Conservation (phyloP, 2,329 filamentous ascomycete genomes). For the Clarireedia paspali region DNA sequence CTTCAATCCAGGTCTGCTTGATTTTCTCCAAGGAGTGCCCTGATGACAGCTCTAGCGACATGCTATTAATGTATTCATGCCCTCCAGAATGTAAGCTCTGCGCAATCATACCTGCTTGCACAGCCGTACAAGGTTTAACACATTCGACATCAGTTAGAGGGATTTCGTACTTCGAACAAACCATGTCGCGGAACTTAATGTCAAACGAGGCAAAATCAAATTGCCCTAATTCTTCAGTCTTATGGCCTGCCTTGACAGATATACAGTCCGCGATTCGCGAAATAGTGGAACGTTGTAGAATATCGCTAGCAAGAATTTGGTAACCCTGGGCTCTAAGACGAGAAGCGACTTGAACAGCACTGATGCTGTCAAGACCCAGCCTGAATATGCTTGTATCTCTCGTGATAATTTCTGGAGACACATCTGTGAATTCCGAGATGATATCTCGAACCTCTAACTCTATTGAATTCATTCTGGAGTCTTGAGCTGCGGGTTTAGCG, state of each 20-base stretch:
- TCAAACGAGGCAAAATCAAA: constrained; percentile 48
- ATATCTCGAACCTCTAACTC: constrained; percentile 36
- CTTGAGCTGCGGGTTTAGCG: neutral
- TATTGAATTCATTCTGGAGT: constrained; percentile 18
- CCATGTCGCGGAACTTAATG: constrained; percentile 29
- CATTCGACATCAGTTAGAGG: constrained; percentile 38
- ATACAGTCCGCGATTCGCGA: constrained; percentile 24
- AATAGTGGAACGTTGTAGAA: constrained; percentile 55
- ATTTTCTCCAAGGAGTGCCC: constrained; percentile 36
- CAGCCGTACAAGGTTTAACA: constrained; percentile 68
- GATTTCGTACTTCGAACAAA: constrained; percentile 22
- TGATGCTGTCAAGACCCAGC: constrained; percentile 88
- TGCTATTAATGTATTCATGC: constrained; percentile 66
- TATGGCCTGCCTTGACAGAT: neutral
- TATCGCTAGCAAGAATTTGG: constrained; percentile 58
- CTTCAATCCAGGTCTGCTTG: constrained; percentile 49
- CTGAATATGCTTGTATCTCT: constrained; percentile 69
- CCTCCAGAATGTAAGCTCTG: constrained; percentile 64
- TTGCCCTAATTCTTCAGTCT: constrained; percentile 2
- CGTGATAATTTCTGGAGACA: constrained; percentile 42
- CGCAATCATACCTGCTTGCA: constrained; percentile 74
- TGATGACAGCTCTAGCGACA: constrained; percentile 44
- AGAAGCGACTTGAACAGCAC: constrained; percentile 69
- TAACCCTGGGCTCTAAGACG: constrained; percentile 53
- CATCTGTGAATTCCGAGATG: constrained; percentile 46